phyloP scores from a whole-genome alignment of 108 stramenopile species.

The Nitzschia sp. region DNA sequence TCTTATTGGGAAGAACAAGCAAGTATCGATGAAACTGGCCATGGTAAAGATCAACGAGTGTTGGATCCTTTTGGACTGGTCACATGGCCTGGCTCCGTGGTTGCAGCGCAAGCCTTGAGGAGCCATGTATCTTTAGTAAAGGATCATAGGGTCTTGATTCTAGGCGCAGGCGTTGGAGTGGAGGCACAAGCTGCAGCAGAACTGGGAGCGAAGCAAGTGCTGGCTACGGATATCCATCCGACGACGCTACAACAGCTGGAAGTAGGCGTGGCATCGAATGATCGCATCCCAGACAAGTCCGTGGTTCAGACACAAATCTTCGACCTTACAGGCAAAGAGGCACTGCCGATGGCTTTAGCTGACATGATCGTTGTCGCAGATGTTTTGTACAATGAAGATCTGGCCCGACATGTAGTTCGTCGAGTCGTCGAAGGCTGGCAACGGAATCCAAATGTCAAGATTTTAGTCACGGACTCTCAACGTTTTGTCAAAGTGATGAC shows the following conservation, averaged over 20 bases:
- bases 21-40: constrained; percentile 11
- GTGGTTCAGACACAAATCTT: constrained; percentile 26
- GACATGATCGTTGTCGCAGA: constrained; percentile 78
- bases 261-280: constrained; percentile 44
- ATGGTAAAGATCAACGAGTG: constrained; percentile 6
- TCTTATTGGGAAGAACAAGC: constrained; percentile 57
- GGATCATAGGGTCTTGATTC: constrained; percentile 47
- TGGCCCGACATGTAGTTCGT: constrained; percentile 61
- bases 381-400: constrained; percentile 69
- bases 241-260: constrained; percentile 62
- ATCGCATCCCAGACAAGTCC: constrained; percentile 17
- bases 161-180: constrained; percentile 80
- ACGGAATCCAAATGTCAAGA: constrained; percentile 19
- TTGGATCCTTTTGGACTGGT: constrained; percentile 85
- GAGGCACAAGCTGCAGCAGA: constrained; percentile 71
- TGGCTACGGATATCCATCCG: constrained; percentile 80
- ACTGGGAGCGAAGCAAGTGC: constrained; percentile 66
- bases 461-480: constrained; percentile 80
- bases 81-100: constrained; percentile 80
- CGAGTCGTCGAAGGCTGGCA: constrained; percentile 54
- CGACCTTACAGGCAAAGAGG: constrained; percentile 24
- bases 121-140: not conserved
- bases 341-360: constrained; percentile 22
- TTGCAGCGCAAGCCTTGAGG: constrained; percentile 65
- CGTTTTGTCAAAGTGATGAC: constrained; percentile 65